Conservation (phyloP, 129 eudicot genomes). For the Centella asiatica region DNA sequence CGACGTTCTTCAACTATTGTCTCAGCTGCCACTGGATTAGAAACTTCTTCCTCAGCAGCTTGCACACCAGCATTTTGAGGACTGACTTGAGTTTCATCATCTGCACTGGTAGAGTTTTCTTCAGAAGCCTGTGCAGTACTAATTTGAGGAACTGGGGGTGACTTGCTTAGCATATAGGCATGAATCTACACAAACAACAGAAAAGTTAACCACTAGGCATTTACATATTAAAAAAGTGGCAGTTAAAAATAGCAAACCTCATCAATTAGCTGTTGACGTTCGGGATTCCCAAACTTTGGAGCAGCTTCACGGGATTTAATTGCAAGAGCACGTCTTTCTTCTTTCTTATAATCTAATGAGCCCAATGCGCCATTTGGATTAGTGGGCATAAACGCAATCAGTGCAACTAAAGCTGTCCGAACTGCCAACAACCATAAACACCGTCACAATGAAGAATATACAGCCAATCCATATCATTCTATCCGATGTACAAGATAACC, state of each 20-base stretch:
- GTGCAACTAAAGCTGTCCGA: slow-evolving; percentile 89
- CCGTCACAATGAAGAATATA: background rate
- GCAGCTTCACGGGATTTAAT: slow-evolving; percentile 76
- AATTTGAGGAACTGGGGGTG: slow-evolving; percentile 62
- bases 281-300: slow-evolving; percentile 78
- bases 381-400: slow-evolving; percentile 98
- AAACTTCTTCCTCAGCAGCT: slow-evolving; percentile 22
- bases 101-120: slow-evolving; percentile 17
- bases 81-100: slow-evolving; percentile 25
- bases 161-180: slow-evolving; percentile 80
- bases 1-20: slow-evolving; percentile 36
- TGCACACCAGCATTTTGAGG: slow-evolving; percentile 25
- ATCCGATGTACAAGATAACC: background rate
- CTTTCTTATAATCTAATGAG: slow-evolving; percentile 80
- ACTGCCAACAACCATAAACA: slow-evolving; percentile 35
- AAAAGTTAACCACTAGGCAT: background rate
- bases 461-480: background rate
- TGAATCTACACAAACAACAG: slow-evolving; percentile 51
- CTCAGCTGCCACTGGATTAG: slow-evolving; percentile 20
- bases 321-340: slow-evolving; percentile 82
- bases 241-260: slow-evolving; percentile 43
- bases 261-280: slow-evolving; percentile 83
- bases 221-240: background rate
- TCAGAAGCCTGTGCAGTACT: slow-evolving; percentile 30
- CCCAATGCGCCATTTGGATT: slow-evolving; percentile 95